A percentile compares a stretch with the other conserved stretches of the same genome.
Evolutionary conservation across 768 basidiomycete genomes (phyloP).

Genomic region (Gymnopilus junonius): DNA sequence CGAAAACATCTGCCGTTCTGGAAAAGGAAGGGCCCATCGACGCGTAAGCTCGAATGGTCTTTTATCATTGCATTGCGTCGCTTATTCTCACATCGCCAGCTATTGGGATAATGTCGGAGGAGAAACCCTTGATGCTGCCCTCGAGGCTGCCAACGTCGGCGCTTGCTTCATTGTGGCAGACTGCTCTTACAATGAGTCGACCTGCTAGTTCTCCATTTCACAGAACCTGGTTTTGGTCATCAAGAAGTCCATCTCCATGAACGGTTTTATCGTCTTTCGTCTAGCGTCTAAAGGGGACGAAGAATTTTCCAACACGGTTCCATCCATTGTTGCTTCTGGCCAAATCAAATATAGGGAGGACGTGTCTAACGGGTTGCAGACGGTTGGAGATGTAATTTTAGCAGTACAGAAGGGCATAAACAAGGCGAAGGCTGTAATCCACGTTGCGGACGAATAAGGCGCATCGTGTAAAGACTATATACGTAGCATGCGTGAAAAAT

Average conservation of each 20-base stretch:
- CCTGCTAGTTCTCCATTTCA: slow-evolving; percentile 29
- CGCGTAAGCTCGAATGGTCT: slow-evolving; percentile 38
- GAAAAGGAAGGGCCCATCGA: slow-evolving; percentile 56
- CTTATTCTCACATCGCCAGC: slow-evolving; percentile 22
- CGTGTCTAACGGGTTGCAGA: slow-evolving; percentile 46
- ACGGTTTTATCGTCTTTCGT: slow-evolving; percentile 37
- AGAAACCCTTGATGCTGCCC: slow-evolving; percentile 57
- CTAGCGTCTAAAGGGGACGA: slow-evolving; percentile 38
- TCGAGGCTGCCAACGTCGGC: slow-evolving; percentile 45
- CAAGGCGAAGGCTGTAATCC: slow-evolving; percentile 39
- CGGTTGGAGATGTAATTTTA: slow-evolving; percentile 37
- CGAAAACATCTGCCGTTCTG: slow-evolving; percentile 53
- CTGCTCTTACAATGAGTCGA: slow-evolving; percentile 16
- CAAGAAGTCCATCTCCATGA: slow-evolving; percentile 42
- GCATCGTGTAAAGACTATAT: neutral
- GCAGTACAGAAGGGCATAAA: slow-evolving; percentile 38
- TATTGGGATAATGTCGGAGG: slow-evolving; percentile 69
- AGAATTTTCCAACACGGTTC: slow-evolving; percentile 46
- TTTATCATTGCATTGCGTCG: too few relatives aligned
- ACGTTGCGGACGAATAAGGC: slow-evolving; percentile 35
- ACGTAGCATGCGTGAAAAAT: neutral
- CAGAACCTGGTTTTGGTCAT: slow-evolving; percentile 45
- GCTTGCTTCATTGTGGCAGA: slow-evolving; percentile 60
- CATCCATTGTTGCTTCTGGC: slow-evolving; percentile 45
- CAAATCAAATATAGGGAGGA: slow-evolving; percentile 55